Evolutionary conservation across 331 rosid genomes (phyloP), one percentile per base, ranked within the genome.

Genomic region (Malus hybrid): DNA sequence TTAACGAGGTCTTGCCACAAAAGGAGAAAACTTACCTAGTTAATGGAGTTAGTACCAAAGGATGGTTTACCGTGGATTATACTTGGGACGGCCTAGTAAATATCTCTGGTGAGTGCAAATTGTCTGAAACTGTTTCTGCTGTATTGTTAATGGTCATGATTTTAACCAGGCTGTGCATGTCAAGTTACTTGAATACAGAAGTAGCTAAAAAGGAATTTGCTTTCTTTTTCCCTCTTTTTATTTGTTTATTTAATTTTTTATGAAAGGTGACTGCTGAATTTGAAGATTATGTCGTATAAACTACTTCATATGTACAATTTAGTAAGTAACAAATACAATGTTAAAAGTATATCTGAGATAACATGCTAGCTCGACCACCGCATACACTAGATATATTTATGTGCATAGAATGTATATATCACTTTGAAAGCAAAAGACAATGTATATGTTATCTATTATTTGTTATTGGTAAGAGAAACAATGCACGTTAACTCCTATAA

Each of bases 31-130:
- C 13, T 46, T 86, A 90, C 73, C 69, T 16, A 0, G 82, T 94
- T 62, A 74, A 91, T 70, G 96, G 89, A 6, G 70, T 63, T 50
- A 24, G 50, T 14, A 81, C 80, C 4, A n/a, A 2, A 0, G 99
- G 96, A 68, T 91, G 84, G 86, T 91, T 88, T 76, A 65, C 96
- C 1, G 63, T 84, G 5, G 96, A 93, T 67, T 90, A 76, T 86
- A 84, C 66, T 74, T 33, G 68, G 67, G 30, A 26, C 2, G 86
- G 87, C 50, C 85, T 93, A 6, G 66, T 72, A 39, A 68, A 50
- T 33, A 84, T 93, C 3, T 11, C 30, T 10, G 57, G 98, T 93
- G 77, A 89, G 97, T 78, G 73, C 34, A 48, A 73, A 24, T 52
- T 76, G 20, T 65, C 75, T 53, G 60, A 1, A 65, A 46, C 28